phyloP scores from a whole-genome alignment of 306 rosid genomes.

The Cucurbita argyrosperma region DNA sequence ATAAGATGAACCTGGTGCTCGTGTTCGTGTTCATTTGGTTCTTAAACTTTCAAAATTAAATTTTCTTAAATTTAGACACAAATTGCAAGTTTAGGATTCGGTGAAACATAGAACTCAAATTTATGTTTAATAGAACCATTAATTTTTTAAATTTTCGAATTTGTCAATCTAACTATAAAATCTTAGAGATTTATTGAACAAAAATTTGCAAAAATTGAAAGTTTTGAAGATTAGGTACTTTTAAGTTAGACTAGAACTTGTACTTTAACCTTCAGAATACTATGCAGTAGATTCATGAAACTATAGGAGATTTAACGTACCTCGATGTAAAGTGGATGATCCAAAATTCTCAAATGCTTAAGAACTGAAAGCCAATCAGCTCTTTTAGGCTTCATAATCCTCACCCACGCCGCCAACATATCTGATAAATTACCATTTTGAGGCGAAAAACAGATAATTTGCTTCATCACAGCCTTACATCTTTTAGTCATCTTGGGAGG shows the following conservation, averaged over 20 bases:
- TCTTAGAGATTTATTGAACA: too few species aligned
- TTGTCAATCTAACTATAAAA: too few species aligned
- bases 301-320: slow-evolving; percentile 20
- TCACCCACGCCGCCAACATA: slow-evolving; percentile 56
- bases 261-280: too few species aligned
- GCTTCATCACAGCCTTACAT: slow-evolving; percentile 66
- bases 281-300: neutral
- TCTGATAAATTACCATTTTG: slow-evolving; percentile 33
- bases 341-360: slow-evolving; percentile 40
- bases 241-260: too few species aligned
- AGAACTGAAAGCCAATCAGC: slow-evolving; percentile 83
- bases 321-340: slow-evolving; percentile 58
- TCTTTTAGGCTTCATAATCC: slow-evolving; percentile 62
- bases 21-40: too few species aligned
- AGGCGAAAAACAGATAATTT: slow-evolving; percentile 58
- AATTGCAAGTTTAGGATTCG: too few species aligned
- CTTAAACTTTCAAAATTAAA: too few species aligned
- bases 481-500: slow-evolving; percentile 53
- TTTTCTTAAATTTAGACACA: too few species aligned
- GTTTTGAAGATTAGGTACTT: neutral
- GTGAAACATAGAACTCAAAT: too few species aligned
- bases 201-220: neutral
- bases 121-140: too few species aligned
- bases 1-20: too few species aligned
- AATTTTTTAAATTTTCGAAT: too few species aligned